These are phyloP conservation scores for Teunomyces gatunensis DNA, from an alignment of 805 yeast genomes.

Conservation along the genomic window DNA sequence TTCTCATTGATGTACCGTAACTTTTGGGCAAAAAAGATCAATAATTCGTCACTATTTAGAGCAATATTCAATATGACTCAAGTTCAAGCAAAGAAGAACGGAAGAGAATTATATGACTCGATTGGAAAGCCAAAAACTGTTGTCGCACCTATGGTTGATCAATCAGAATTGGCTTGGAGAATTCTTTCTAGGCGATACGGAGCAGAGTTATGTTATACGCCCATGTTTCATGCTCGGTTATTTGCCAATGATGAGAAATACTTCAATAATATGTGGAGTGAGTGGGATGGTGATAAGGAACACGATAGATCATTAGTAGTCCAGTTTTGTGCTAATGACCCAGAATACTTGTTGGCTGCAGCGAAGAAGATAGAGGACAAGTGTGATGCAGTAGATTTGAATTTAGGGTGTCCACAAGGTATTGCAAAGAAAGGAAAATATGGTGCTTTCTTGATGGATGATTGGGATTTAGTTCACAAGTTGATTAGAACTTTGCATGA, in stretches of 20 bases:
- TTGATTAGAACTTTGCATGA: conserved; percentile 73
- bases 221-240: conserved; percentile 92
- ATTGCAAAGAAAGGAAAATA: conserved; percentile 93
- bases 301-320: conserved; percentile 85
- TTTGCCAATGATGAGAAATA: conserved; percentile 85
- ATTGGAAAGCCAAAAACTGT: conserved; percentile 77
- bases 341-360: conserved; percentile 76
- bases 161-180: conserved; percentile 94
- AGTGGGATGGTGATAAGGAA: conserved; percentile 63
- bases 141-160: conserved; percentile 99
- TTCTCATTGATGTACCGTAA: no score
- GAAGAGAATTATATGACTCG: conserved; percentile 66
- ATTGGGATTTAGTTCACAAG: conserved; percentile 78
- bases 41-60: background rate
- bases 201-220: conserved; percentile 91
- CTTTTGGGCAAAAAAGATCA: background rate
- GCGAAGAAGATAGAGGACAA: conserved; percentile 75
- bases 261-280: conserved; percentile 68
- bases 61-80: background rate
- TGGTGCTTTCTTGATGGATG: conserved; percentile 96
- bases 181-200: conserved; percentile 82
- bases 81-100: conserved; percentile 31
- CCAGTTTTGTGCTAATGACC: conserved; percentile 96
- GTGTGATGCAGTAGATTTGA: conserved; percentile 95
- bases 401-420: conserved; percentile 97